Evolutionary conservation across 2,329 filamentous ascomycete genomes (phyloP).

Genomic region (Colletotrichum zoysiae): DNA sequence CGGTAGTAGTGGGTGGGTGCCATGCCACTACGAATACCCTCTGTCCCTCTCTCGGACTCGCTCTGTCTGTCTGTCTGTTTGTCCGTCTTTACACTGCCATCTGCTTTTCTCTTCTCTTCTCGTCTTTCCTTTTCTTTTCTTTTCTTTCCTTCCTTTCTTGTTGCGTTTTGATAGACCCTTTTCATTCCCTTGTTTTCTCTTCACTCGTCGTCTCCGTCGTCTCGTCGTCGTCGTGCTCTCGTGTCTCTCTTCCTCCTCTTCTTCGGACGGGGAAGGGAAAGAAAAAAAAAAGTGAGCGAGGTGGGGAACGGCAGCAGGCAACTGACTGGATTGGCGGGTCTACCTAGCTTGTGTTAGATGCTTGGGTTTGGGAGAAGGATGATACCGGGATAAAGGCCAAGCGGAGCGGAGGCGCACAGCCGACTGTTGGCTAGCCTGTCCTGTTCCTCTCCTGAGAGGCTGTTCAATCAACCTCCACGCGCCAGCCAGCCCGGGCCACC

Average conservation of each 20-base stretch:
- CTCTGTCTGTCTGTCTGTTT: neutral
- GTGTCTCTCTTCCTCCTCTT: constrained; percentile 9
- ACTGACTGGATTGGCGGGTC: constrained; percentile 38
- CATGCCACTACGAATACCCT: neutral
- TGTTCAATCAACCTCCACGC: constrained; percentile 33
- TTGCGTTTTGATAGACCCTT: neutral
- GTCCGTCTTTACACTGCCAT: neutral
- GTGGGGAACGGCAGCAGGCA: constrained; percentile 27
- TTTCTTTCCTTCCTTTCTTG: neutral
- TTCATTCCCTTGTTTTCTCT: neutral
- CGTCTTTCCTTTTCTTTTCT: neutral
- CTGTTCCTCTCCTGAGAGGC: constrained; percentile 36
- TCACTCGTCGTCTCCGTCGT: neutral
- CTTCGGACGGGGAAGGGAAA: constrained; percentile 17
- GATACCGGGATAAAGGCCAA: constrained; percentile 43
- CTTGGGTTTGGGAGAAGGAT: constrained; percentile 41
- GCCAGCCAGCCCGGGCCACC: constrained; percentile 37
- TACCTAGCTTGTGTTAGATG: constrained; percentile 42
- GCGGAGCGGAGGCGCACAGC: constrained; percentile 41
- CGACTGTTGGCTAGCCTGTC: constrained; percentile 41
- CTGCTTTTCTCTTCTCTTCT: neutral
- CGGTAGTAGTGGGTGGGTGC: neutral
- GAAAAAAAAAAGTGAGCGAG: constrained; percentile 14
- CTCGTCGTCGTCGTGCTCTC: neutral
- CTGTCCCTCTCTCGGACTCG: neutral